These are phyloP conservation scores for Erodium moschatum DNA, from an alignment of 441 rosid genomes.

Conservation along the genomic window DNA sequence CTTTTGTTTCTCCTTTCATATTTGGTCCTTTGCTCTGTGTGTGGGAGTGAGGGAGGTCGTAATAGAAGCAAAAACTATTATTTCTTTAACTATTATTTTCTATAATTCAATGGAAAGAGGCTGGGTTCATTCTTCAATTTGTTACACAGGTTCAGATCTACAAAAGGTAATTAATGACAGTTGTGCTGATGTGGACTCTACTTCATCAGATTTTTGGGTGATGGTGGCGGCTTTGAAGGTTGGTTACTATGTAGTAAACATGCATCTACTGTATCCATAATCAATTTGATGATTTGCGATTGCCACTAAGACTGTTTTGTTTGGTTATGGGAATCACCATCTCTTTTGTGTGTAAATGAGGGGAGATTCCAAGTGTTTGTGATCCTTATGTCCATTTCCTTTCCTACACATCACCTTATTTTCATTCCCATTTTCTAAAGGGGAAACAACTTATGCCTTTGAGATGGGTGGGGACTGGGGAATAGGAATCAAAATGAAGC, in stretches of 20 bases:
- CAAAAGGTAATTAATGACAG: constrained; percentile 51
- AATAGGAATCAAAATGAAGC: too few relatives aligned
- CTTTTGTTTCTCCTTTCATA: background rate
- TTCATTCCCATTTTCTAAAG: too few relatives aligned
- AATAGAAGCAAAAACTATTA: background rate
- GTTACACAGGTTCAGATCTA: constrained; percentile 49
- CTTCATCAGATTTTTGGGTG: constrained; percentile 86
- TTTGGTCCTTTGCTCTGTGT: background rate
- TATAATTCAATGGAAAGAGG: background rate
- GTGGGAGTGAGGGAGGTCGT: background rate
- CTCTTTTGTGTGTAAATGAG: too few relatives aligned
- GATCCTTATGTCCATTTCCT: background rate
- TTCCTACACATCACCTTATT: too few relatives aligned
- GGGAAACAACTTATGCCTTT: too few relatives aligned
- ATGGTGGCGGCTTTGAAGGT: constrained; percentile 96
- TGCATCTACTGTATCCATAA: constrained; percentile 12
- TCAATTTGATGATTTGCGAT: too few relatives aligned
- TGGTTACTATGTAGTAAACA: constrained; percentile 24
- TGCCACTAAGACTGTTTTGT: too few relatives aligned
- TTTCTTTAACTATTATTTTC: background rate
- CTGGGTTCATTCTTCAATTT: background rate
- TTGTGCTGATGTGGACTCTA: constrained; percentile 51
- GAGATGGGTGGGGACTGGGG: too few relatives aligned
- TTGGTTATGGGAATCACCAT: too few relatives aligned
- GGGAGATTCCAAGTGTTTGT: background rate